These are phyloP conservation scores for Brassica rapa DNA, from an alignment of 345 rosid genomes.

Conservation along the genomic window DNA sequence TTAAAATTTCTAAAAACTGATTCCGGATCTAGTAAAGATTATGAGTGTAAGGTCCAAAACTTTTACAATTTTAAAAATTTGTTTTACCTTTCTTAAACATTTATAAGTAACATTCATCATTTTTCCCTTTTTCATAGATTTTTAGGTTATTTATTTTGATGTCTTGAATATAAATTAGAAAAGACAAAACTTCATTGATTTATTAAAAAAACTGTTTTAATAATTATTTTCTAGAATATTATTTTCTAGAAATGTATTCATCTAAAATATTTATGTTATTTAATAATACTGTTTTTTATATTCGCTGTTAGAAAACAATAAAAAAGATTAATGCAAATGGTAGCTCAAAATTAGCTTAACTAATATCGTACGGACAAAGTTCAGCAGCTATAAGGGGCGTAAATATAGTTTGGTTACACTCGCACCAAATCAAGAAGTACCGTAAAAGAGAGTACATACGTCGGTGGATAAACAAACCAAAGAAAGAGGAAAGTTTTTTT, in stretches of 20 bases:
- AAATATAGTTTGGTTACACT: slow-evolving; percentile 22
- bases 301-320: not conserved
- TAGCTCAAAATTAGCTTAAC: slow-evolving; percentile 14
- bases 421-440: slow-evolving; percentile 1
- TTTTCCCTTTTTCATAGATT: not conserved
- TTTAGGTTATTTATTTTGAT: not conserved
- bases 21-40: not conserved
- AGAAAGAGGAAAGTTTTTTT: not conserved
- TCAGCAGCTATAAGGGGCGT: slow-evolving; percentile 12
- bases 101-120: not conserved
- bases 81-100: not conserved
- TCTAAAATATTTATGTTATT: not conserved
- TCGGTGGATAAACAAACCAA: slow-evolving; percentile 35
- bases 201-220: not conserved
- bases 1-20: not conserved
- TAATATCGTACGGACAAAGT: not conserved
- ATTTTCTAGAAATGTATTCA: not conserved
- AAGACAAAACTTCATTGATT: not conserved
- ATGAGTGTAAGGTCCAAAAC: not conserved
- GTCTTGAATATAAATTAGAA: not conserved
- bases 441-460: slow-evolving; percentile 6
- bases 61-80: not conserved
- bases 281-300: not conserved
- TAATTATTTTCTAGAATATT: not conserved
- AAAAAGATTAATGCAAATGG: slow-evolving; percentile 3